Percentiles rank a stretch among this genome's conserved stretches.
Evolutionary conservation across 352 stramenopile genomes (phyloP).

Genomic region (Globisporangium takayamanum): DNA sequence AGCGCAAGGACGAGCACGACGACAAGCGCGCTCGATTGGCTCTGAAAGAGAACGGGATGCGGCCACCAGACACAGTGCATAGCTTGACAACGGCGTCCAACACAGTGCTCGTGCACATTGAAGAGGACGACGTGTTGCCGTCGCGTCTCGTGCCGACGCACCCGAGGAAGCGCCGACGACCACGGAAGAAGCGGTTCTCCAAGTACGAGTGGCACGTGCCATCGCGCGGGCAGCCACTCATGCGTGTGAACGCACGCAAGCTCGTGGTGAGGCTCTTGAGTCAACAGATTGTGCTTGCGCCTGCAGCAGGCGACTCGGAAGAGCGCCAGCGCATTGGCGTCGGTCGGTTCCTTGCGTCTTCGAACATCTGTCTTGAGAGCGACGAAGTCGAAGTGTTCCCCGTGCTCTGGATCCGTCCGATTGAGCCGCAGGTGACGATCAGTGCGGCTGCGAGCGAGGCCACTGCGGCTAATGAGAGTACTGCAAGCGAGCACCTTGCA

Average conservation of each 20-base stretch:
- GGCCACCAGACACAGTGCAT: background rate
- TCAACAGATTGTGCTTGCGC: conserved; percentile 30
- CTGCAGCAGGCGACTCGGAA: conserved; percentile 22
- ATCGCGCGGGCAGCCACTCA: conserved; percentile 4
- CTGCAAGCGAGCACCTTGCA: background rate
- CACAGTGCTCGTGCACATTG: conserved; percentile 27
- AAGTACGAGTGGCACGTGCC: conserved; percentile 17
- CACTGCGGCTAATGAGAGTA: background rate
- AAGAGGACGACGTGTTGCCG: conserved; percentile 21
- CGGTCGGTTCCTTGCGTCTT: conserved; percentile 37
- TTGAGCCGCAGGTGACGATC: conserved; percentile 17
- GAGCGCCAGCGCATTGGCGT: conserved; percentile 17
- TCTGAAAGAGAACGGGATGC: background rate
- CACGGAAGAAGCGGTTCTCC: conserved; percentile 19
- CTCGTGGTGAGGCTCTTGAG: conserved; percentile 31
- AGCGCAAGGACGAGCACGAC: conserved; percentile 9
- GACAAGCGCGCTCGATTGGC: background rate
- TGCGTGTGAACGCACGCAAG: conserved; percentile 13
- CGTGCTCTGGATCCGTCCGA: conserved; percentile 45
- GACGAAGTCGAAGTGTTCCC: conserved; percentile 64
- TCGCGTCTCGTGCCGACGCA: conserved; percentile 30
- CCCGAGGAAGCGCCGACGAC: conserved; percentile 19
- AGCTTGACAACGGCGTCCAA: background rate
- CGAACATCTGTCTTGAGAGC: conserved; percentile 40
- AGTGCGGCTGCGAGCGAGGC: background rate